These are phyloP conservation scores for Kingdonia uniflora DNA, from an alignment of 164 flowering plant species.

Conservation along the genomic window DNA sequence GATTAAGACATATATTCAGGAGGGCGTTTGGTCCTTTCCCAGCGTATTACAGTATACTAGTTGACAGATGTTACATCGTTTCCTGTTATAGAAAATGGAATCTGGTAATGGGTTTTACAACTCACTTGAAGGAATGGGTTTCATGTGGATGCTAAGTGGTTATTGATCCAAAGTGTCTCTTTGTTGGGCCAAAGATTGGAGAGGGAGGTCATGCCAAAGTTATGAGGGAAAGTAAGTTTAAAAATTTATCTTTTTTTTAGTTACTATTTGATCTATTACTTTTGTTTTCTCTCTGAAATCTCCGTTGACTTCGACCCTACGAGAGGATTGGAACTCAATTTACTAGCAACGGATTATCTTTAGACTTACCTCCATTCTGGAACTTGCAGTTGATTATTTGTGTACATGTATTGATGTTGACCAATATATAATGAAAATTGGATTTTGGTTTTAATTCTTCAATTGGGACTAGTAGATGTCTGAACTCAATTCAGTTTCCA, in stretches of 20 bases:
- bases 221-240: constrained; percentile 91
- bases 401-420: too few species aligned
- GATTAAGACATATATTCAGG: too few species aligned
- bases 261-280: neutral
- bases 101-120: neutral
- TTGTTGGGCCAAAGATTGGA: constrained; percentile 35
- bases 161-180: neutral
- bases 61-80: constrained; percentile 13
- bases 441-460: too few species aligned
- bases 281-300: neutral
- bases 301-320: too few species aligned
- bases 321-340: too few species aligned
- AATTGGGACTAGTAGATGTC: too few species aligned
- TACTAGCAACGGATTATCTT: too few species aligned
- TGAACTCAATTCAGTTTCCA: too few species aligned
- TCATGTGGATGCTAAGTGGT: constrained; percentile 1
- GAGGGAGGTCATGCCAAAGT: constrained; percentile 98
- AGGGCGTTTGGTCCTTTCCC: too few species aligned
- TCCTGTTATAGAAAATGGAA: constrained; percentile 6
- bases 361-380: too few species aligned
- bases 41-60: constrained; percentile 4
- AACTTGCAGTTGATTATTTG: too few species aligned
- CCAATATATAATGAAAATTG: too few species aligned
- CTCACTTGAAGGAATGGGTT: neutral
- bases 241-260: constrained; percentile 5